These are phyloP conservation scores for Colletotrichum noveboracense DNA, from an alignment of 2,329 filamentous ascomycete genomes.

Conservation along the genomic window DNA sequence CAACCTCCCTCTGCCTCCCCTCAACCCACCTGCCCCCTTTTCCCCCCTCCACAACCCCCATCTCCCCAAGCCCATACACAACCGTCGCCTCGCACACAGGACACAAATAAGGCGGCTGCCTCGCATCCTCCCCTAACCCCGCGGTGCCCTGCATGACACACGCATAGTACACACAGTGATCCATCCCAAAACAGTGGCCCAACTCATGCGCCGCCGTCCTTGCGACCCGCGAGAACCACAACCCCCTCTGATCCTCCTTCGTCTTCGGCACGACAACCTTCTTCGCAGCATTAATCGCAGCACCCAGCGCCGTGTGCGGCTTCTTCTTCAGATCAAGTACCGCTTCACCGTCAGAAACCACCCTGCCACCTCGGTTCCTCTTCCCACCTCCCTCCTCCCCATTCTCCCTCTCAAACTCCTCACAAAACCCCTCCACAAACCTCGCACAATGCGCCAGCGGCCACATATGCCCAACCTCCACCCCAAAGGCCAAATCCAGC, in stretches of 20 bases:
- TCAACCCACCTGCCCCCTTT: constrained; percentile 25
- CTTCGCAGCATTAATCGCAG: constrained; percentile 36
- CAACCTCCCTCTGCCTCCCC: not conserved
- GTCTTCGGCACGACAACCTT: constrained; percentile 25
- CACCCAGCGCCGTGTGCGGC: constrained; percentile 32
- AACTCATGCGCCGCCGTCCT: constrained; percentile 69
- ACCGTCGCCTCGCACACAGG: constrained; percentile 64
- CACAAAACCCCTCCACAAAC: constrained; percentile 50
- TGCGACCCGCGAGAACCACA: constrained; percentile 64
- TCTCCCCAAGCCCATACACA: constrained; percentile 32
- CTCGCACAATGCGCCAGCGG: constrained; percentile 64
- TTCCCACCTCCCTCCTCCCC: not conserved
- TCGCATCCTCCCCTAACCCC: constrained; percentile 59
- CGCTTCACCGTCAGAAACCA: not conserved
- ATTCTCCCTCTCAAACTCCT: not conserved
- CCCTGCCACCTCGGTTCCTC: not conserved
- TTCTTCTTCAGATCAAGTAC: not conserved
- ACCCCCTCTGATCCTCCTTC: constrained; percentile 32
- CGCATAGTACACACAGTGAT: constrained; percentile 69
- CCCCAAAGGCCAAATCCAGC: constrained; percentile 42
- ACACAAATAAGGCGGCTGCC: constrained; percentile 69
- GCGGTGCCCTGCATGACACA: constrained; percentile 69
- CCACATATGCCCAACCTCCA: constrained; percentile 63
- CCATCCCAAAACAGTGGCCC: constrained; percentile 71
- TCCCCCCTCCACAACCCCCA: constrained; percentile 24